Evolutionary conservation across 257 asterid species (phyloP).

Genomic region (Anisodus tanguticus): DNA sequence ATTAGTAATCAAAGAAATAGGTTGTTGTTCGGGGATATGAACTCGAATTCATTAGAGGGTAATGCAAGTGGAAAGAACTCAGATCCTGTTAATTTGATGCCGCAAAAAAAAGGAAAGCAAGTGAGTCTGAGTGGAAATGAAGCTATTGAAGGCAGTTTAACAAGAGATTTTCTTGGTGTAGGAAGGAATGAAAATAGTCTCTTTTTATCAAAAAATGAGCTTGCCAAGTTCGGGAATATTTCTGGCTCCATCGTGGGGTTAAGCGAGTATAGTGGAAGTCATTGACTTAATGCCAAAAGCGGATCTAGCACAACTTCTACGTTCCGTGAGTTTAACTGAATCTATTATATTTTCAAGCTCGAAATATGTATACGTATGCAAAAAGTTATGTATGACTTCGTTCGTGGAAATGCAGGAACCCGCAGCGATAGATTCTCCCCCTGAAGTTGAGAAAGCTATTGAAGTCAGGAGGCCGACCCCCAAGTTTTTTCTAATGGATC

Average conservation of each 20-base stretch:
- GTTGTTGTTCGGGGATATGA: conserved; percentile 27
- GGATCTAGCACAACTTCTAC: too few relatives aligned
- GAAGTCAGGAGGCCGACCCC: too few relatives aligned
- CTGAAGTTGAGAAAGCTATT: too few relatives aligned
- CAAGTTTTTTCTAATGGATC: too few relatives aligned
- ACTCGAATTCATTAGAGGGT: conserved; percentile 9
- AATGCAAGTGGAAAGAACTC: conserved; percentile 20
- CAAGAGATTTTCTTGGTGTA: conserved; percentile 32
- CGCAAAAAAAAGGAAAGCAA: conserved; percentile 32
- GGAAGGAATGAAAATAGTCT: conserved; percentile 27
- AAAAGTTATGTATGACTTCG: background rate
- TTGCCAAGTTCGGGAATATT: conserved; percentile 7
- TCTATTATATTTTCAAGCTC: background rate
- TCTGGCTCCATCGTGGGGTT: conserved; percentile 17
- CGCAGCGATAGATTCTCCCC: too few relatives aligned
- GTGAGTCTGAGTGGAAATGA: conserved; percentile 26
- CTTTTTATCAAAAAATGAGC: background rate
- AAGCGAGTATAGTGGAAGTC: conserved; percentile 16
- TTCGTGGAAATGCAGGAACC: too few relatives aligned
- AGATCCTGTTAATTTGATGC: conserved; percentile 23
- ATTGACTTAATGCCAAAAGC: background rate
- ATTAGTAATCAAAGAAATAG: conserved; percentile 16
- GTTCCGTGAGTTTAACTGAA: background rate
- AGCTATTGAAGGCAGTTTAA: conserved; percentile 24
- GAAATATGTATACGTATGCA: background rate